These are phyloP conservation scores for Peterozyma toletana DNA, from an alignment of 805 yeast species.

Conservation along the genomic window DNA sequence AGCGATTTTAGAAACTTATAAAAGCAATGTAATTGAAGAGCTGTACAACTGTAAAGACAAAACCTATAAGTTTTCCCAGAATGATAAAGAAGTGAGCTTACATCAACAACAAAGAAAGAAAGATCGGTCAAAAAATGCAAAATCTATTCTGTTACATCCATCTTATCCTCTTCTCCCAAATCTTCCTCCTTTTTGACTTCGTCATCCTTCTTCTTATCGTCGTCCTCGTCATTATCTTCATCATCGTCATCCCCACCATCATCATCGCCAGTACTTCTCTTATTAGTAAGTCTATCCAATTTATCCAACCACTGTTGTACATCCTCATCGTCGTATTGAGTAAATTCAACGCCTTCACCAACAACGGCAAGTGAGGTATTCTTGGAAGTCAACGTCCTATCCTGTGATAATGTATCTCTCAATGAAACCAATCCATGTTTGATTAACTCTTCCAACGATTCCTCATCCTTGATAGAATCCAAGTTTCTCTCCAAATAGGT, in stretches of 20 bases:
- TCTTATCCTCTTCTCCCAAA: conserved; percentile 5
- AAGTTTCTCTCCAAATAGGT: conserved; percentile 87
- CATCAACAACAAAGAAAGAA: neutral
- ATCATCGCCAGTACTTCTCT: conserved; percentile 37
- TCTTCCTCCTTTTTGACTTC: conserved; percentile 11
- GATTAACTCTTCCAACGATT: conserved; percentile 65
- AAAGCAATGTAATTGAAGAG: too few relatives aligned
- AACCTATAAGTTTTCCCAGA: too few relatives aligned
- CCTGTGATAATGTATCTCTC: conserved; percentile 91
- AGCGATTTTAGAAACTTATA: neutral
- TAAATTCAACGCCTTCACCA: conserved; percentile 72
- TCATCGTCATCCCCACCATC: conserved; percentile 21
- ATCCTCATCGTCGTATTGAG: conserved; percentile 77
- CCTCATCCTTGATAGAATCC: conserved; percentile 54
- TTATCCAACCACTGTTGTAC: conserved; percentile 79
- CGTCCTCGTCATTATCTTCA: conserved; percentile 18
- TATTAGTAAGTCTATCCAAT: conserved; percentile 58
- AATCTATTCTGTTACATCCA: conserved; percentile 10
- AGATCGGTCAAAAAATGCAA: neutral
- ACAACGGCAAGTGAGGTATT: conserved; percentile 92
- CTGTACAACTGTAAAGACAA: too few relatives aligned
- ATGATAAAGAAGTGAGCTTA: too few relatives aligned
- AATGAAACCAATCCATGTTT: conserved; percentile 84
- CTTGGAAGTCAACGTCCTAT: conserved; percentile 75
- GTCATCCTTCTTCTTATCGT: conserved; percentile 22